Base-by-base conservation (phyloP, 345 rosid species). In the Citrus reticulata region DNA sequence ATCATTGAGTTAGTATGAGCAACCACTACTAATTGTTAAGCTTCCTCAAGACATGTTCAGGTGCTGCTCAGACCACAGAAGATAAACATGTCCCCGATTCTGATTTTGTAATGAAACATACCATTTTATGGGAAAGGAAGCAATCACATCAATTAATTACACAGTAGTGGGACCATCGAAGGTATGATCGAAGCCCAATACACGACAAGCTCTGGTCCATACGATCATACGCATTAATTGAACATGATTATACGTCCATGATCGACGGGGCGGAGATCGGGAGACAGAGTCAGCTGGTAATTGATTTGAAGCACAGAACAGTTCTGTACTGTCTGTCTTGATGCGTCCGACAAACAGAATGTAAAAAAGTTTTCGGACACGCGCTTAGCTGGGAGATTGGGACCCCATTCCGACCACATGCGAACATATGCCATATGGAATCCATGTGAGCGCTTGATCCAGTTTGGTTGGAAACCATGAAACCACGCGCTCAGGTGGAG, bases 301-400 rank as follows among this genome's bases (percentile, higher is more conserved):
- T 42, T 63, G 17, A 9, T 39, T 34, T 6, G 37, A 9, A 25
- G 68, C 73, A 37, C 16, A 5, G 13, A 35, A 58, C 30, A 10
- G 54, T 22, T 8, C 1, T 58, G 34, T 30, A 63, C 35, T 9
- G 55, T 5, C 25, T 75, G 78, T 66, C 40, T 46, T 79, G 49
- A 54, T 64, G 73, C 16, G n/a, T 64, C 79, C 42, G 76, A 75
- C 76, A 76, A 73, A n/a, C 22, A 73, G 29, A 37, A 54, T 70
- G 58, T 17, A 51, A 34, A 16, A 25, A 75, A 69, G 79, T 82
- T 81, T 25, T 75, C 46, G 40, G 22, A 75, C 81, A 85, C 87
- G 83, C 83, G 79, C 87, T 70, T 65, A 78, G 77, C 80, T 70
- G 73, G 77, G 60, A 81, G 29, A 0, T n/a, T 32, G 79, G 81